These are phyloP conservation scores for Tremella yokohamensis DNA, from an alignment of 768 basidiomycete genomes.

Conservation along the genomic window DNA sequence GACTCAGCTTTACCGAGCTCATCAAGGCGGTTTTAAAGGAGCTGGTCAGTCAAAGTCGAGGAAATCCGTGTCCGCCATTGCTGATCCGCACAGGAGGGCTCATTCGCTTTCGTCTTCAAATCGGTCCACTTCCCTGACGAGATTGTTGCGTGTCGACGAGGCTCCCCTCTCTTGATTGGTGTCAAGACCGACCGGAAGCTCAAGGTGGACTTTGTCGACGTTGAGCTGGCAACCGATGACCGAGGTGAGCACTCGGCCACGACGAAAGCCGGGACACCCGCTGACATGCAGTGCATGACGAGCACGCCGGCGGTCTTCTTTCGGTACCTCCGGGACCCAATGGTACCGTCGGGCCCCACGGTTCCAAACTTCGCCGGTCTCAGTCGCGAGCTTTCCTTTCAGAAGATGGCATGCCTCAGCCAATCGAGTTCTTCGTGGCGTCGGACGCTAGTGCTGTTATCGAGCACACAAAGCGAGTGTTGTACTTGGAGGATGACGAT, in stretches of 20 bases:
- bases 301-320: conserved; percentile 57
- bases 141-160: conserved; percentile 90
- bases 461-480: conserved; percentile 97
- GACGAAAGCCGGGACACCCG: background rate
- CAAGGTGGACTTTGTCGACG: conserved; percentile 99
- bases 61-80: background rate
- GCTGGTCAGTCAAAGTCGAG: conserved; percentile 54
- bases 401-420: conserved; percentile 95
- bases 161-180: conserved; percentile 92
- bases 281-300: conserved; percentile 50
- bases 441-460: conserved; percentile 94
- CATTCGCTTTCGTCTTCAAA: conserved; percentile 99
- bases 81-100: conserved; percentile 65
- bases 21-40: conserved; percentile 96
- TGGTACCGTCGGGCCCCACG: conserved; percentile 55
- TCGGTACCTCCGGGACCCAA: conserved; percentile 57
- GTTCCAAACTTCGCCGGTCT: conserved; percentile 74
- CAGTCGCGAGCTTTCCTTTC: conserved; percentile 98
- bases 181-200: conserved; percentile 99
- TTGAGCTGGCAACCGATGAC: conserved; percentile 75
- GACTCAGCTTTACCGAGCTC: conserved; percentile 80
- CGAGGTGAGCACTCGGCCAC: conserved; percentile 30
- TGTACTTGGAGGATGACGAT: conserved; percentile 98
- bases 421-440: conserved; percentile 99
- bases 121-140: conserved; percentile 92